Percentiles rank a stretch among this genome's conserved stretches.
These are phyloP conservation scores for Neocucurbitaria cava DNA, from an alignment of 2,329 filamentous ascomycete genomes.

Conservation along the genomic window DNA sequence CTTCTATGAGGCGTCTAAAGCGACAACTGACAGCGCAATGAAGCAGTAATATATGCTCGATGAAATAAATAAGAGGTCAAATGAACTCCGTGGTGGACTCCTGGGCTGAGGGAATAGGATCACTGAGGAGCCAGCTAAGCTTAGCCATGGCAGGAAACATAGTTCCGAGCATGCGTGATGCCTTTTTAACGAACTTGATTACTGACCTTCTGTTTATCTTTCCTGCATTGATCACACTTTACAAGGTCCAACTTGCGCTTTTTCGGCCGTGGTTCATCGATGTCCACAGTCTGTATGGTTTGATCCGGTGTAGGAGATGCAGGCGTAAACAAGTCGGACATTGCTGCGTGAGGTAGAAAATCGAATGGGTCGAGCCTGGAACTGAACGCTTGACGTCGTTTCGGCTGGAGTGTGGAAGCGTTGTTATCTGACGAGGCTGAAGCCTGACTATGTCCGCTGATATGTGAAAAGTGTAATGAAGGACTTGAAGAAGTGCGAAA, in stretches of 20 bases:
- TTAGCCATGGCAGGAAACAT: not conserved
- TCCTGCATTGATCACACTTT: constrained; percentile 1
- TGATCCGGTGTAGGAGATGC: not conserved
- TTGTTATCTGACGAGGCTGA: not conserved
- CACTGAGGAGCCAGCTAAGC: not conserved
- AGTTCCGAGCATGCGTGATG: not conserved
- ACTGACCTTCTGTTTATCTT: constrained; percentile 1
- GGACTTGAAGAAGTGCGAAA: not conserved
- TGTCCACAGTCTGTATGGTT: not conserved
- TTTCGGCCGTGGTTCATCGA: not conserved
- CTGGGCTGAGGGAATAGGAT: no score
- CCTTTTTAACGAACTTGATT: not conserved
- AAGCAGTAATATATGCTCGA: not conserved
- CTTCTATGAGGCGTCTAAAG: not conserved
- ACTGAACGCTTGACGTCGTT: not conserved
- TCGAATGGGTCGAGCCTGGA: not conserved
- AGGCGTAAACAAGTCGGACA: not conserved
- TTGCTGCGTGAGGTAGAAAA: not conserved
- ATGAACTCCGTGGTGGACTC: no score
- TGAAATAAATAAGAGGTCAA: no score
- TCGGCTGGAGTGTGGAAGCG: not conserved
- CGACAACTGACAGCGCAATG: not conserved
- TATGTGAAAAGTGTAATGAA: no score
- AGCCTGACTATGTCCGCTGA: not conserved
- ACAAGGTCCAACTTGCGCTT: not conserved